Evolutionary conservation across 495 filamentous ascomycete genomes (phyloP).

Genomic region (Trichoderma virens): DNA sequence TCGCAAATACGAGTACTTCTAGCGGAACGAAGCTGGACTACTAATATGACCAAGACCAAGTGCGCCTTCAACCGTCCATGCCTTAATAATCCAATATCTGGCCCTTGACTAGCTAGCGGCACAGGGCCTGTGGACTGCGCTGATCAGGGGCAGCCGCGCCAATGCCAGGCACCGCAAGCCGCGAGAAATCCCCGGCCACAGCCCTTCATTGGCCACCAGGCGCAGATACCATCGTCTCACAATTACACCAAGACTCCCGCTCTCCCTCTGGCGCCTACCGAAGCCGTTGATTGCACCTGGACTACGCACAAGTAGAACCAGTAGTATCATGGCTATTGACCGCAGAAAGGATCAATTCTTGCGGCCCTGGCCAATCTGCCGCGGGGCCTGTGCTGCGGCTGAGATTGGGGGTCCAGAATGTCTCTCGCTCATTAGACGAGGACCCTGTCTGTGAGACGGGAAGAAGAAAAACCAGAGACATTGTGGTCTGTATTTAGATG

Average conservation of each 20-base stretch:
- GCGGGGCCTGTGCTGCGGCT: background rate
- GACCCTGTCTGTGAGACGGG: background rate
- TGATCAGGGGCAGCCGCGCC: slow-evolving; percentile 1
- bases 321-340: too few relatives aligned
- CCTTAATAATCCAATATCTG: too few relatives aligned
- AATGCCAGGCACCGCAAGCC: background rate
- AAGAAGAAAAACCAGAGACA: background rate
- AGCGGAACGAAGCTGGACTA: too few relatives aligned
- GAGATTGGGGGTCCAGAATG: background rate
- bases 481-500: background rate
- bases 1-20: too few relatives aligned
- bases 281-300: too few relatives aligned
- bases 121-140: background rate
- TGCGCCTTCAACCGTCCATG: too few relatives aligned
- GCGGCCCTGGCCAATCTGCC: too few relatives aligned
- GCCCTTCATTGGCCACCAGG: background rate
- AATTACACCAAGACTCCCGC: background rate
- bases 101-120: too few relatives aligned
- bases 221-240: background rate
- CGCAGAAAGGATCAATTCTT: too few relatives aligned
- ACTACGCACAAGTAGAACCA: too few relatives aligned
- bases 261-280: too few relatives aligned
- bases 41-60: too few relatives aligned
- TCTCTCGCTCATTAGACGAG: background rate
- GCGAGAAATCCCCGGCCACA: background rate